Evolutionary conservation across 1,284 basidiomycete species (phyloP).

Genomic region (Puccinia coronata): DNA sequence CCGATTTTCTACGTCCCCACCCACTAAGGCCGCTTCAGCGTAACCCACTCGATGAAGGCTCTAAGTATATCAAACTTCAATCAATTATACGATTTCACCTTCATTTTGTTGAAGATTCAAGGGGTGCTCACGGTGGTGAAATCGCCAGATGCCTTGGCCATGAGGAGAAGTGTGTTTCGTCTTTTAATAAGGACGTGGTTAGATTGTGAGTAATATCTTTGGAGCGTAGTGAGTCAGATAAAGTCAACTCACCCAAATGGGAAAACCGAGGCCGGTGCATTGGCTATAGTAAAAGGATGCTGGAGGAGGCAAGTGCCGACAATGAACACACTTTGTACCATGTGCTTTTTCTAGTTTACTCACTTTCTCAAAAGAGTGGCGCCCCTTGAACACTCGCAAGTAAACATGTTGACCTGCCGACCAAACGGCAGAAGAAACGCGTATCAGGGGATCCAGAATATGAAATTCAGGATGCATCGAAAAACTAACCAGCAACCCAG

Average conservation of each 20-base stretch:
- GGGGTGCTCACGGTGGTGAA: constrained; percentile 15
- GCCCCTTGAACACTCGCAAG: constrained; percentile 33
- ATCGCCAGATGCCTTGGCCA: constrained; percentile 46
- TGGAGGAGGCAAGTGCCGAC: no score
- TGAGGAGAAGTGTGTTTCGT: constrained; percentile 30
- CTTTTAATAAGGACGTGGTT: neutral
- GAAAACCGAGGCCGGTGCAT: constrained; percentile 19
- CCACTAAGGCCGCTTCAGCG: no score
- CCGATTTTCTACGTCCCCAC: no score
- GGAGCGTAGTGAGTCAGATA: no score
- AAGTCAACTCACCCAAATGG: constrained; percentile 15
- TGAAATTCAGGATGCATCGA: no score
- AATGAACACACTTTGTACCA: no score
- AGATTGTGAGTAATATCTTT: no score
- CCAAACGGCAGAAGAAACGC: no score
- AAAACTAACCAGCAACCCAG: no score
- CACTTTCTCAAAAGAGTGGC: constrained; percentile 35
- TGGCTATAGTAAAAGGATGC: constrained; percentile 48
- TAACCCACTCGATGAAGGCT: neutral
- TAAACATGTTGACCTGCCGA: constrained; percentile 49
- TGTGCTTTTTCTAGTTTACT: neutral
- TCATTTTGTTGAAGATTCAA: neutral
- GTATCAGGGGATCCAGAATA: no score
- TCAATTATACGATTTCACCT: no score
- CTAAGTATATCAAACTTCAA: neutral